Conservation (phyloP, 106 monocot genomes). For the Amphibolis antarctica region DNA sequence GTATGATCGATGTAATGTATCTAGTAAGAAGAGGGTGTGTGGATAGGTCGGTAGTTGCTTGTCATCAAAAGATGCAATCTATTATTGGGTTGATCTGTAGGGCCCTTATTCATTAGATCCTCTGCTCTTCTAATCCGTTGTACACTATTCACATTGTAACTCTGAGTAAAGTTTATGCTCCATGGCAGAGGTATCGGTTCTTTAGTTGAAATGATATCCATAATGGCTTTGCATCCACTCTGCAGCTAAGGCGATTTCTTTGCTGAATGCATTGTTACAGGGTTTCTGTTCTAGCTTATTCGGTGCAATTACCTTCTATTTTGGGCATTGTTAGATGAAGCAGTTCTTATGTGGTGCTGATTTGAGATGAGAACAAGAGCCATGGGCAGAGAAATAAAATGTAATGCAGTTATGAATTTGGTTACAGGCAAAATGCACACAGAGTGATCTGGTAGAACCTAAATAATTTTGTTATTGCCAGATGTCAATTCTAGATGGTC, state of each 20-base stretch:
- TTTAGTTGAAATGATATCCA: not conserved
- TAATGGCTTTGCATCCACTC: not conserved
- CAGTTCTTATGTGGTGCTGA: slow-evolving; percentile 1
- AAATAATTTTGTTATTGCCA: too few relatives aligned
- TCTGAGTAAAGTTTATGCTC: not conserved
- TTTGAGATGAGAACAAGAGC: slow-evolving; percentile 12
- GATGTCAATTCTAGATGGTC: too few relatives aligned
- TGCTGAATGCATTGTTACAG: too few relatives aligned
- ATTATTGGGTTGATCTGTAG: not conserved
- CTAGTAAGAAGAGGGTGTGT: not conserved
- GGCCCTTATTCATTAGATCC: not conserved
- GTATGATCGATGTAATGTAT: not conserved
- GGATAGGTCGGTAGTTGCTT: not conserved
- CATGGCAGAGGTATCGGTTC: not conserved
- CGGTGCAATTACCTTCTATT: not conserved
- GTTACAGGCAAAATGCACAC: too few relatives aligned
- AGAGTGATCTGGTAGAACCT: too few relatives aligned
- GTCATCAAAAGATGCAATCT: slow-evolving; percentile 6
- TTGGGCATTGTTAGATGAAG: not conserved
- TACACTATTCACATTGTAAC: slow-evolving; percentile 6
- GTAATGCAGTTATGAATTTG: too few relatives aligned
- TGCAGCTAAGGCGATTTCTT: not conserved
- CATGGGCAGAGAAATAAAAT: too few relatives aligned
- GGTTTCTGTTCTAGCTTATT: not conserved
- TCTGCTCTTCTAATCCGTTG: slow-evolving; percentile 4